Evolutionary conservation across 1,139 yeast genomes (phyloP).

Genomic region (Spencermartinsiella ligniputridi): DNA sequence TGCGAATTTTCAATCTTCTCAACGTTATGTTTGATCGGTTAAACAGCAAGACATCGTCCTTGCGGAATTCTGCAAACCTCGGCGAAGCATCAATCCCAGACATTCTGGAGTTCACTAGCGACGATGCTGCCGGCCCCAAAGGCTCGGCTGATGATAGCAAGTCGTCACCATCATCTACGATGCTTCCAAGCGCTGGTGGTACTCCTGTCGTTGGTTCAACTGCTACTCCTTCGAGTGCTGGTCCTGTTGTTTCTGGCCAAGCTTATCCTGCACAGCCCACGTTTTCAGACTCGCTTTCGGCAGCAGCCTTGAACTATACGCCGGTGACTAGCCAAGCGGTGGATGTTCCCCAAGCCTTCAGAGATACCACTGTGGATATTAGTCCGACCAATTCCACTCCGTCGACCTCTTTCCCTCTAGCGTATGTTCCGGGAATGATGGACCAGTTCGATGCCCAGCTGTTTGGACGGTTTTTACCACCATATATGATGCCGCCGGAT

Average conservation of each 20-base stretch:
- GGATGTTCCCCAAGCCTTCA: slow-evolving; percentile 1
- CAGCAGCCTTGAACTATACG: background rate
- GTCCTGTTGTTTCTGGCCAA: background rate
- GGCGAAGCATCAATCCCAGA: slow-evolving; percentile 4
- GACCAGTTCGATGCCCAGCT: slow-evolving; percentile 80
- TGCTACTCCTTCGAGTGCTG: background rate
- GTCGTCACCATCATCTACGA: background rate
- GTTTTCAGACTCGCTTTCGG: background rate
- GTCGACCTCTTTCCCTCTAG: slow-evolving; percentile 10
- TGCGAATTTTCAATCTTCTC: slow-evolving; percentile 72
- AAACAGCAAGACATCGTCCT: slow-evolving; percentile 40
- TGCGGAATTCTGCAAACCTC: background rate
- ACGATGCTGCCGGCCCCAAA: background rate
- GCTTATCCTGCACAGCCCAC: background rate
- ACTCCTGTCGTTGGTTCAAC: background rate
- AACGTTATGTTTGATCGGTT: slow-evolving; percentile 79
- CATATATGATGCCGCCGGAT: slow-evolving; percentile 70
- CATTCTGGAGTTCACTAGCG: background rate
- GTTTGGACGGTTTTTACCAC: slow-evolving; percentile 79
- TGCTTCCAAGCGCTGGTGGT: background rate
- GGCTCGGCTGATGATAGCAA: background rate
- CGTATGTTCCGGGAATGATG: slow-evolving; percentile 72
- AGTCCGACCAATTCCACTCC: slow-evolving; percentile 5
- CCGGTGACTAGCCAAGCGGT: background rate
- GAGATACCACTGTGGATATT: background rate